Percentiles rank a stretch among this genome's conserved stretches.
These are phyloP conservation scores for Colletotrichum sublineola DNA, from an alignment of 2,329 filamentous ascomycete species.

Conservation along the genomic window DNA sequence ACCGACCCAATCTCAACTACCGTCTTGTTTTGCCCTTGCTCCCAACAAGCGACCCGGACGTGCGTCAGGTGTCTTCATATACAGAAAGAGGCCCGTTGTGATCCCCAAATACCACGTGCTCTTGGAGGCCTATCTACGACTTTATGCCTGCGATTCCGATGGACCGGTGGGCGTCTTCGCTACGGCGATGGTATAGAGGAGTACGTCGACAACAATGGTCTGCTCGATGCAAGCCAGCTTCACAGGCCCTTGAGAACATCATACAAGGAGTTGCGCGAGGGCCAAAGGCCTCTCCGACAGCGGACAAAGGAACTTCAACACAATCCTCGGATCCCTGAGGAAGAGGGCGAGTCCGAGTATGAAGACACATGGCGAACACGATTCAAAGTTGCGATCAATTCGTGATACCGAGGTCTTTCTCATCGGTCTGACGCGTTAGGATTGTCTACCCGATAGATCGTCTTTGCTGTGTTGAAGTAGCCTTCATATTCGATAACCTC, in stretches of 20 bases:
- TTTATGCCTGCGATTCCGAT: conserved; percentile 45
- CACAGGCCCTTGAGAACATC: conserved; percentile 43
- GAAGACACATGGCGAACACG: background rate
- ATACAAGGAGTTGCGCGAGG: conserved; percentile 41
- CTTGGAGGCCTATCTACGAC: conserved; percentile 46
- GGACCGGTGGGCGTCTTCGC: conserved; percentile 43
- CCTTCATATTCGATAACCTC: conserved; percentile 60
- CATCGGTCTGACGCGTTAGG: background rate
- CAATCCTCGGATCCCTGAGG: conserved; percentile 27
- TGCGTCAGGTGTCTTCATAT: conserved; percentile 31
- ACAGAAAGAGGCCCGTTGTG: conserved; percentile 37
- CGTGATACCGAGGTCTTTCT: background rate
- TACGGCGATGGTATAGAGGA: conserved; percentile 46
- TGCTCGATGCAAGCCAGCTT: conserved; percentile 44
- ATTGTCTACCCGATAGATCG: conserved; percentile 56
- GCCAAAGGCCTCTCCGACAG: conserved; percentile 41
- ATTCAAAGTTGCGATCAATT: background rate
- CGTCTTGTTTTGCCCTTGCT: conserved; percentile 43
- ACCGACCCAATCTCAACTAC: conserved; percentile 33
- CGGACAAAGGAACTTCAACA: conserved; percentile 42
- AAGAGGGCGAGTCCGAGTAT: conserved; percentile 1
- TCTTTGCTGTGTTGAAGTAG: conserved; percentile 59
- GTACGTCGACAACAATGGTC: conserved; percentile 47
- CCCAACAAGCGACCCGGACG: conserved; percentile 46
- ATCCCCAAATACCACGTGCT: conserved; percentile 45